Conservation (phyloP, 2,329 filamentous ascomycete genomes). For the Scedosporium dehoogii region DNA sequence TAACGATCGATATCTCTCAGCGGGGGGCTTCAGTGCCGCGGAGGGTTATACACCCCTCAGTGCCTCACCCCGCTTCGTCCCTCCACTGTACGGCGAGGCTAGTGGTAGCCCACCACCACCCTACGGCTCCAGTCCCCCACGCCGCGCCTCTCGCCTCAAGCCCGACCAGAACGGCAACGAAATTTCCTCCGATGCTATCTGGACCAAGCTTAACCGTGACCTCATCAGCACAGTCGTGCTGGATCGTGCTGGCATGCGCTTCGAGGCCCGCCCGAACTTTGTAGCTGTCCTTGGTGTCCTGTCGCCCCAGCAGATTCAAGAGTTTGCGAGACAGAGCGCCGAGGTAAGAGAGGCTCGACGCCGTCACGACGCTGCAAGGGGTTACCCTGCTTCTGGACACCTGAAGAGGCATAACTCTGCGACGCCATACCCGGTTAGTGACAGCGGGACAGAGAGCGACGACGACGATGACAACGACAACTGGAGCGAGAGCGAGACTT, state of each 20-base stretch:
- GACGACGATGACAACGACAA: not conserved
- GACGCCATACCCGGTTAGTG: constrained; percentile 3
- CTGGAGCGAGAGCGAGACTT: constrained; percentile 16
- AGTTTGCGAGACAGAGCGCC: constrained; percentile 38
- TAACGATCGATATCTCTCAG: not conserved
- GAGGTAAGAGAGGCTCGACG: constrained; percentile 33
- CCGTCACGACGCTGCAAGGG: constrained; percentile 29
- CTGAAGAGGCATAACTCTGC: not conserved
- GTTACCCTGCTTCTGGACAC: constrained; percentile 30
- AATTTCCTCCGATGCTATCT: constrained; percentile 46
- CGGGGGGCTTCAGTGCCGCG: not conserved
- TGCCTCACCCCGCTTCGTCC: constrained; percentile 5
- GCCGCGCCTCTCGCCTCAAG: constrained; percentile 5
- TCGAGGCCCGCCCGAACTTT: constrained; percentile 50
- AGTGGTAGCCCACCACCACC: constrained; percentile 17
- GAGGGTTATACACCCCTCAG: not conserved
- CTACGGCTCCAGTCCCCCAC: constrained; percentile 22
- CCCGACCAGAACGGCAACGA: constrained; percentile 48
- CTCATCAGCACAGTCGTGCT: constrained; percentile 50
- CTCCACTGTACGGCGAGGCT: constrained; percentile 5
- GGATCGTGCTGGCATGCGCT: constrained; percentile 43
- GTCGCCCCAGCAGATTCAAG: constrained; percentile 38
- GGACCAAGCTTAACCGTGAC: constrained; percentile 47
- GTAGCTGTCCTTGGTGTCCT: constrained; percentile 50
- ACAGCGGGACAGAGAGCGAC: not conserved